Percentiles rank a stretch among this genome's conserved stretches.
phyloP scores from a whole-genome alignment of 352 stramenopile species.

The Globisporangium paroecandrum region DNA sequence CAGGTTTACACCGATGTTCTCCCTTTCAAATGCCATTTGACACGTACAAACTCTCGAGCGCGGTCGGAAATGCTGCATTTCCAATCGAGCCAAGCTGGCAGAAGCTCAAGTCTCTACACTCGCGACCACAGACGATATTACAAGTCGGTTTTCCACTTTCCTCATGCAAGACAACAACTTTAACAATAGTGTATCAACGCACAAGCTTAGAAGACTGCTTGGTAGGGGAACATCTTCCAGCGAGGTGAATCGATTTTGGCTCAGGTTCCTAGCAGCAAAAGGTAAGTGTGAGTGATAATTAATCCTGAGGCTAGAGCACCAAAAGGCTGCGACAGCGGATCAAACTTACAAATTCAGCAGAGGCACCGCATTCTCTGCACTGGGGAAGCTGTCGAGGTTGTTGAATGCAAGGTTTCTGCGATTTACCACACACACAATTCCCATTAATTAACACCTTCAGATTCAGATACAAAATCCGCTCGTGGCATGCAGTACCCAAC shows the following conservation, averaged over 20 bases:
- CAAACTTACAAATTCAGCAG: constrained; percentile 1
- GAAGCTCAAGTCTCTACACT: constrained; percentile 2
- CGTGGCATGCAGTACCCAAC: neutral
- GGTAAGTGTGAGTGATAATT: neutral
- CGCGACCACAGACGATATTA: no score
- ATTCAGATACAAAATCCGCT: no score
- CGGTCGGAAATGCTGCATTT: neutral
- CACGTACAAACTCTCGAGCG: constrained; percentile 2
- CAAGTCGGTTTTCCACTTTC: neutral
- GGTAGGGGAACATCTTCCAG: neutral
- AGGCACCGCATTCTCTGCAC: neutral
- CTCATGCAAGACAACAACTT: neutral
- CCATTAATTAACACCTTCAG: neutral
- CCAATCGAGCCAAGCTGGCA: neutral
- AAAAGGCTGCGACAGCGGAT: neutral
- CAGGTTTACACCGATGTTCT: no score
- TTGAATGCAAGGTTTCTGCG: constrained; percentile 18
- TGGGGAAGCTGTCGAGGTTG: constrained; percentile 11
- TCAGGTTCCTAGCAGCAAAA: neutral
- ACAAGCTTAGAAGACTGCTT: neutral
- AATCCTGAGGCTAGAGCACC: neutral
- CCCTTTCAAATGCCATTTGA: neutral
- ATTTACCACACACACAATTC: neutral
- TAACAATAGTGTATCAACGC: neutral
- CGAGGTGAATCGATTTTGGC: constrained; percentile 1